Evolutionary conservation across 352 stramenopile genomes (phyloP).

Genomic region (Phytophthora europaea): DNA sequence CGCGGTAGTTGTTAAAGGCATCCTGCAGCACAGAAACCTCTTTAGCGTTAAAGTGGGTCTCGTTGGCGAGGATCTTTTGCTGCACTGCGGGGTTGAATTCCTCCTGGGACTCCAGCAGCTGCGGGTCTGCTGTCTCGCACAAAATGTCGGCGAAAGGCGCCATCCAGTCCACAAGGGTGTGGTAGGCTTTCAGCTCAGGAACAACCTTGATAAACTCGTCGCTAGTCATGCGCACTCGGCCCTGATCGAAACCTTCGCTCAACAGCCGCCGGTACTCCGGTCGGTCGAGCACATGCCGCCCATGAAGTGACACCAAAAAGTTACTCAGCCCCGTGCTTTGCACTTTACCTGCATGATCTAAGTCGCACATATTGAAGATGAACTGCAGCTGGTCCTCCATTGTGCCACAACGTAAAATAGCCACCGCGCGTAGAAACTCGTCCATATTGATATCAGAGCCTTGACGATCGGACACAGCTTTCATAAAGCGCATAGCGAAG

Average conservation of each 20-base stretch:
- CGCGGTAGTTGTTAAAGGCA: constrained; percentile 87
- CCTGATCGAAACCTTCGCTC: constrained; percentile 87
- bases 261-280: constrained; percentile 78
- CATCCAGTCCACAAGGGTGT: constrained; percentile 88
- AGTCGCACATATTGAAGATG: constrained; percentile 91
- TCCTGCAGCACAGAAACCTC: constrained; percentile 86
- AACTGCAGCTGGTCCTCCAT: constrained; percentile 84
- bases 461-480: constrained; percentile 86
- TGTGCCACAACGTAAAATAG: constrained; percentile 77
- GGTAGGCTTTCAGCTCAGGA: constrained; percentile 55
- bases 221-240: constrained; percentile 75
- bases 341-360: constrained; percentile 88
- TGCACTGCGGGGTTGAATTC: constrained; percentile 91
- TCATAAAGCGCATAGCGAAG: constrained; percentile 92
- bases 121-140: constrained; percentile 81
- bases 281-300: constrained; percentile 79
- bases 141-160: constrained; percentile 86
- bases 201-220: constrained; percentile 81
- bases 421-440: constrained; percentile 85
- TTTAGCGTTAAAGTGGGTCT: constrained; percentile 84
- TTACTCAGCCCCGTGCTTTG: constrained; percentile 89
- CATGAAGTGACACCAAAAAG: constrained; percentile 86
- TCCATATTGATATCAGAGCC: constrained; percentile 91
- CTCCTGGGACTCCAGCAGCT: constrained; percentile 87
- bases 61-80: constrained; percentile 88